phyloP scores from a whole-genome alignment of 495 filamentous ascomycete genomes.

The Penicillium argentinense region DNA sequence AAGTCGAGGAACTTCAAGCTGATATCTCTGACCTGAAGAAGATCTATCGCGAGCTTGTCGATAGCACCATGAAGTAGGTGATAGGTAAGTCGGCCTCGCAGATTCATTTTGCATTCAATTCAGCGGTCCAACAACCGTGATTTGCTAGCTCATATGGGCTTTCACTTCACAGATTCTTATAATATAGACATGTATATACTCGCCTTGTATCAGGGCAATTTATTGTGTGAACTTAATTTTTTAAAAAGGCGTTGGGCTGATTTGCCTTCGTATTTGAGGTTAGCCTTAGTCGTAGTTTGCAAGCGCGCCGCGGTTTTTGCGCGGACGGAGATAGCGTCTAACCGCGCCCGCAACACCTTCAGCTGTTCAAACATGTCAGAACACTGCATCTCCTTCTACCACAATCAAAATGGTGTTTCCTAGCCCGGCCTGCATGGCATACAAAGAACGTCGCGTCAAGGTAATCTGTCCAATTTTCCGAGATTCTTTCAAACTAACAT shows the following conservation, averaged over 20 bases:
- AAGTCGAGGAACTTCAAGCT: conserved; percentile 82
- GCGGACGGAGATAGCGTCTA: too few relatives aligned
- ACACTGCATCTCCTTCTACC: too few relatives aligned
- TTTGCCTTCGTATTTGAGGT: too few relatives aligned
- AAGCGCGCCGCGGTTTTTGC: too few relatives aligned
- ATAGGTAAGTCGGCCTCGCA: background rate
- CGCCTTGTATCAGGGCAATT: too few relatives aligned
- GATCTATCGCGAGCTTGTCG: conserved; percentile 90
- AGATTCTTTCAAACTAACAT: background rate
- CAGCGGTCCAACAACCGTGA: too few relatives aligned
- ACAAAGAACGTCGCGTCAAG: conserved; percentile 13
- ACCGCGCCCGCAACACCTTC: background rate
- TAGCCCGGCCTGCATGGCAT: conserved; percentile 9
- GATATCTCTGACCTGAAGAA: conserved; percentile 92
- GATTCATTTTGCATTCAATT: too few relatives aligned
- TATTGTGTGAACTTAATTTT: too few relatives aligned
- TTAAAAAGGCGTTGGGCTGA: too few relatives aligned
- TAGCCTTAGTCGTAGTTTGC: too few relatives aligned
- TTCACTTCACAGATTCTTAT: too few relatives aligned
- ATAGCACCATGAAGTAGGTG: conserved; percentile 68
- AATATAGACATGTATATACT: too few relatives aligned
- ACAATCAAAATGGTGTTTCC: conserved; percentile 22
- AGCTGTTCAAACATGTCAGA: background rate
- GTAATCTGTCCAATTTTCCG: background rate
- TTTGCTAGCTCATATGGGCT: background rate